Evolutionary conservation across 164 flowering plant genomes (phyloP), one percentile per base, ranked within the genome.

Genomic region (Sedum album): DNA sequence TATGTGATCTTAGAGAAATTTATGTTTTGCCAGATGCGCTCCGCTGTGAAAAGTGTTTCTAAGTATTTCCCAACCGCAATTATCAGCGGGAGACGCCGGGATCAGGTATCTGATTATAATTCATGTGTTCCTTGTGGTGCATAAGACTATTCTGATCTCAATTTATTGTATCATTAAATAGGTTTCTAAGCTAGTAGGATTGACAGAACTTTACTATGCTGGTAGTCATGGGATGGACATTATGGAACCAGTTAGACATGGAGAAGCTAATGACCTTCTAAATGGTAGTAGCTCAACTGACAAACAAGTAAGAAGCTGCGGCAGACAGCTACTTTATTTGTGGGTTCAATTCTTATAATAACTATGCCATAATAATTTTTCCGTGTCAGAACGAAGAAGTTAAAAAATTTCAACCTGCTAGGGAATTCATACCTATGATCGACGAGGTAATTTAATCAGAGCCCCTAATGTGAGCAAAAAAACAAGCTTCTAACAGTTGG

Each of bases 161-260:
- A 35, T 21, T 31, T 17, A 39, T 2, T 21, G 28, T 60, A 6
- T 55, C n/a, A 23, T 20, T 67, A 20, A 18, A 57, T 82, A 89
- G 96, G 96, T 89, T 0, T 79, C 73, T 66, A 80, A 88, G 72
- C 88, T 89, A 76, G 89, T 89, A 53, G 82, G 85, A 73, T 77
- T 89, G 60, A 79, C 73, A 23, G 93, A 88, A 75, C 89, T 89
- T 42, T 87, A 86, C 72, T 89, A 89, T 77, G 96, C 93, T 53
- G 93, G 96, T 60, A 89, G 96, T 73, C 96, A 89, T 75, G 96
- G 96, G 20, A 89, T 89, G 96, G 96, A 89, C 79, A 89, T 89
- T 31, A 76, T 82, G 85, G 82, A 86, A 35, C 93, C 93, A 31
- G 78, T 70, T 49, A 72, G 73, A 42, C 68, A 74, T 42, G 71